Base-by-base conservation (phyloP, 768 basidiomycete genomes). In the Termitomyces sp. region DNA sequence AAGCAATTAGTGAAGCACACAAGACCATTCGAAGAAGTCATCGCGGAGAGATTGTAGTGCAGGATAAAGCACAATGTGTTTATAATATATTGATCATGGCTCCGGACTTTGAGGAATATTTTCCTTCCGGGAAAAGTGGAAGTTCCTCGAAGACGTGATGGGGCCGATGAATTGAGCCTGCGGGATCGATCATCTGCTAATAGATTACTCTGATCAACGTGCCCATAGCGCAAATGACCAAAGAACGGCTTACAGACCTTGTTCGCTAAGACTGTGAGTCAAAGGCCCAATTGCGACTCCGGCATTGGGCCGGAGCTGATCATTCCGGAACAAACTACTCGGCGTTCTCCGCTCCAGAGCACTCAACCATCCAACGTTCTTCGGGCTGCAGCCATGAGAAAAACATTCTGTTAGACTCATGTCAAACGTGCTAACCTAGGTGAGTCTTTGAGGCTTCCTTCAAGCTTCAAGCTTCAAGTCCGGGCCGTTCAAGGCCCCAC, bases 1-100 rank as follows among this genome's bases (percentile, higher is more conserved):
- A 89, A 71, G 65, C 93, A 93, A 72, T 95, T 94, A 41, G 93
- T 94, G 74, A 95, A 93, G 73, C 93, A 91, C 53, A 93, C 74
- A 28, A 94, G 79, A 49, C 82, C 83, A 71, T 92, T 91, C 4
- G 75, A 46, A 54, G 80, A 76, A 60, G 75, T 67, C 78, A 79
- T 81, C 44, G 65, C 47, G 36, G 50, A 53, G 14, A 56, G 51
- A 30, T 62, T n/a, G 51, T 54, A 38, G n/a, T 28, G 10, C 2
- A 49, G n/a, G 16, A 43, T 3, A 30, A 26, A 16, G 52, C 47
- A 32, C 26, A 28, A 38, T 18, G 57, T 40, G 43, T 44, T 64
- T 64, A 54, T 41, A 13, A 60, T 50, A 26, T 44, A 30, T 41
- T 54, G 41, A 50, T 48, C 50, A 50, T 48, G 30, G 33, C 30